Evolutionary conservation across 352 stramenopile species (phyloP), one percentile per base, ranked within the genome.

Genomic region (Thalassiosira allenii): DNA sequence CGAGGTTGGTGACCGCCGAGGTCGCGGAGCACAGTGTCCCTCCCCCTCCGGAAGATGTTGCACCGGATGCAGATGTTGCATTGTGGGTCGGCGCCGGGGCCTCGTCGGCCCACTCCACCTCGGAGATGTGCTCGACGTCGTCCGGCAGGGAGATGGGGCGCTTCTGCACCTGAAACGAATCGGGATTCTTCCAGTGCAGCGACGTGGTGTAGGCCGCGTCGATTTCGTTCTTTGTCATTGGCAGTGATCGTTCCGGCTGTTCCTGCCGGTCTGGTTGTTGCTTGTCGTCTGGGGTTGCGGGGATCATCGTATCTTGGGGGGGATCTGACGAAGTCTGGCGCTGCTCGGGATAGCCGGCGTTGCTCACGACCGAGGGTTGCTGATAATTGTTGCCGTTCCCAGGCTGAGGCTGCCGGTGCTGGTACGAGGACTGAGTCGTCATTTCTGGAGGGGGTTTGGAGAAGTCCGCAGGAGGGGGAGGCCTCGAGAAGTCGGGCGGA

Each of bases 91-190:
- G 14, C 9, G 66, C 27, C 12, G 47, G 43, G 14, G 43, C 30
- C 11, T 86, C 74, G 11, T 65, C 61, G 32, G 72, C 86, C 86
- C 86, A 92, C 78, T 89, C 80, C 1, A 91, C 75, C 29, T 84
- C 69, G 20, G 80, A 76, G 59, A 89, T 91, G 40, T 89, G 58
- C 57, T 84, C 53, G 43, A 92, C 86, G 49, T 89, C 85, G 11
- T 29, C 30, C 22, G 75, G 81, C 5, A 86, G 66, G 22, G 11
- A 23, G n/a, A 79, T 81, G 49, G 64, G 58, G 64, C 70, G 78
- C 74, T 86, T 86, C 5, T 51, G n/a, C 1, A 75, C 53, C 1
- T 49, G 25, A 34, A 27, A 11, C 0, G 58, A 75, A 25, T 54
- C 29, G 25, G 63, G 29, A 54, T 84, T 79, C 23, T 63, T 63